Percentiles rank a stretch among this genome's conserved stretches.
These are phyloP conservation scores for Ustilago cynodontis DNA, from an alignment of 1,284 basidiomycete species.

Conservation along the genomic window DNA sequence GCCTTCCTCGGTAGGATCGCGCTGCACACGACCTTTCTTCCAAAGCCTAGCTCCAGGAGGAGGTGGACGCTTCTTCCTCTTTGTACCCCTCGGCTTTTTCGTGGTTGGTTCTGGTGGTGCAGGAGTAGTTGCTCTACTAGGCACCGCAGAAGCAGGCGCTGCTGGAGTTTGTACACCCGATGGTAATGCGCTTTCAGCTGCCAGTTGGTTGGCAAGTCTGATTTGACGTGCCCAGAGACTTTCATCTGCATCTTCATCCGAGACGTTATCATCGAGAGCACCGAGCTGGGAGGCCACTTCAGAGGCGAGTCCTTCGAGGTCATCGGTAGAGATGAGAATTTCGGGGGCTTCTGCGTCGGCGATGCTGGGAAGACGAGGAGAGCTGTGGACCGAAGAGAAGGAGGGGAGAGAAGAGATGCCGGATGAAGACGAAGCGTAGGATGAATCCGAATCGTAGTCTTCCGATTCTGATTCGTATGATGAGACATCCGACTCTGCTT, in stretches of 20 bases:
- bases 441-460: constrained; percentile 41
- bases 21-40: constrained; percentile 49
- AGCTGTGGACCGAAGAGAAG: constrained; percentile 42
- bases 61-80: constrained; percentile 40
- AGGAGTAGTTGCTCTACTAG: constrained; percentile 25
- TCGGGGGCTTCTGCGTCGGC: constrained; percentile 15
- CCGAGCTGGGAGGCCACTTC: constrained; percentile 25
- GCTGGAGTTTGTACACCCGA: constrained; percentile 24
- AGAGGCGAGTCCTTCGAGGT: constrained; percentile 13
- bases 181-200: constrained; percentile 9
- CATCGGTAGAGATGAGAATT: constrained; percentile 1
- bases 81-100: constrained; percentile 14
- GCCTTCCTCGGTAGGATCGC: constrained; percentile 19
- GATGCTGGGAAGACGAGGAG: constrained; percentile 23
- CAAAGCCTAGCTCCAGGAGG: constrained; percentile 46
- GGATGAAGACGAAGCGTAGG: constrained; percentile 15
- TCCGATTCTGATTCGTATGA: constrained; percentile 22
- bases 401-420: constrained; percentile 49
- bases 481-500: neutral
- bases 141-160: constrained; percentile 10
- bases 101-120: constrained; percentile 5
- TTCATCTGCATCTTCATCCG: constrained; percentile 37
- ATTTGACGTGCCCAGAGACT: constrained; percentile 44
- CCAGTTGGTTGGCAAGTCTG: constrained; percentile 22
- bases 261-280: constrained; percentile 13